Percentiles rank a stretch among this genome's conserved stretches.
Evolutionary conservation across 1,139 yeast species (phyloP).

Genomic region (Kodamaea sp.): DNA sequence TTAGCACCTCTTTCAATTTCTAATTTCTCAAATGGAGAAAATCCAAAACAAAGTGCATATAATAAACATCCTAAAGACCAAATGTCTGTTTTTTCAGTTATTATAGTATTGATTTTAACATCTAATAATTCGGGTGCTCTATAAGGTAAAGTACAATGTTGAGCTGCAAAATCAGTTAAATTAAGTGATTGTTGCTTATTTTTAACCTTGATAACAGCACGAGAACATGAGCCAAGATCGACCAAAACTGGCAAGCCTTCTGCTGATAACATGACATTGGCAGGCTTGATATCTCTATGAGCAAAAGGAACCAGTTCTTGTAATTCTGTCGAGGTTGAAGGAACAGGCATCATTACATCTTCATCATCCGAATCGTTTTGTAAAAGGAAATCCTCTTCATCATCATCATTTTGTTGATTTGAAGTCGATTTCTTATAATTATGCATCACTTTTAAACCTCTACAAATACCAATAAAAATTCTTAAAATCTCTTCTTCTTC

Average conservation of each 20-base stretch:
- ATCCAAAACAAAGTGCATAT: constrained; percentile 72
- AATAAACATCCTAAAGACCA: constrained; percentile 90
- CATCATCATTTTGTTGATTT: constrained; percentile 16
- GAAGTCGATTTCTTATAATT: constrained; percentile 42
- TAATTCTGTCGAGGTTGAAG: constrained; percentile 42
- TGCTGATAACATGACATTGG: constrained; percentile 75
- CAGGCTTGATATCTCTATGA: constrained; percentile 86
- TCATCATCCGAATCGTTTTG: constrained; percentile 20
- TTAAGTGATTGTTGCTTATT: constrained; percentile 70
- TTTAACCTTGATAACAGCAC: constrained; percentile 53
- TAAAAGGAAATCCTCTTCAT: constrained; percentile 33
- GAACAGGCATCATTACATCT: constrained; percentile 7
- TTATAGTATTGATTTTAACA: constrained; percentile 57
- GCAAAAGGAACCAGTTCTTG: constrained; percentile 69
- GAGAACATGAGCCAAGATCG: constrained; percentile 78
- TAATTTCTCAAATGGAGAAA: constrained; percentile 83
- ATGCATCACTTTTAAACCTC: constrained; percentile 78
- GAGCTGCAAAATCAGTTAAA: constrained; percentile 77
- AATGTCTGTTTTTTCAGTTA: constrained; percentile 76
- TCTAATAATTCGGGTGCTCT: constrained; percentile 89
- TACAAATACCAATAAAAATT: constrained; percentile 63
- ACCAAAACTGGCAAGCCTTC: constrained; percentile 76
- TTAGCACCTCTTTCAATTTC: constrained; percentile 82
- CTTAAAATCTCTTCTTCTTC: constrained; percentile 60
- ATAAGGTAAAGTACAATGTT: constrained; percentile 82